Evolutionary conservation across 148 eudicot species (phyloP).

Genomic region (Camellia japonica): DNA sequence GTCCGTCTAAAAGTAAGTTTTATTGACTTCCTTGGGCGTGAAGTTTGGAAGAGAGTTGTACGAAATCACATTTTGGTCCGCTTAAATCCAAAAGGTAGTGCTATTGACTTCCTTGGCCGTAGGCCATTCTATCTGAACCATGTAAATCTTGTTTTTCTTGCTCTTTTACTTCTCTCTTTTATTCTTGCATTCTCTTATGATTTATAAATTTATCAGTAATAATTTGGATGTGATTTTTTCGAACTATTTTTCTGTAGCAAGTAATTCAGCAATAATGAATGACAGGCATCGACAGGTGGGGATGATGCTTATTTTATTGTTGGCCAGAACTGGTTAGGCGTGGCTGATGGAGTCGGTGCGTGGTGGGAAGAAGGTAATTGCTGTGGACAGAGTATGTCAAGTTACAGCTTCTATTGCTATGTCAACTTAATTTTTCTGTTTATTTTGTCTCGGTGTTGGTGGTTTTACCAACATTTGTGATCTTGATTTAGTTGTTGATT

Average conservation of each 20-base stretch:
- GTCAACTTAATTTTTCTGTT: not conserved
- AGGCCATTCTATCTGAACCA: too few species aligned
- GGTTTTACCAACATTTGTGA: not conserved
- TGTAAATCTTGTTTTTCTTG: too few species aligned
- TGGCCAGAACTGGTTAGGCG: constrained; percentile 67
- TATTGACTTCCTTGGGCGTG: too few species aligned
- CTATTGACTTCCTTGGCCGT: too few species aligned
- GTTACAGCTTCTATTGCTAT: not conserved
- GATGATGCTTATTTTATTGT: constrained; percentile 73
- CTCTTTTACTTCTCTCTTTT: too few species aligned
- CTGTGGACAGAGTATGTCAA: not conserved
- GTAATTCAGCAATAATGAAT: constrained; percentile 73
- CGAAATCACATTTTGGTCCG: too few species aligned
- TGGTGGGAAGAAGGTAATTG: constrained; percentile 82
- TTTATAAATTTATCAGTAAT: too few species aligned
- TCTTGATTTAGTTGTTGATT: not conserved
- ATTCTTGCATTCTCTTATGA: too few species aligned
- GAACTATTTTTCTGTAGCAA: constrained; percentile 3
- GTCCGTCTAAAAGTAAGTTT: too few species aligned
- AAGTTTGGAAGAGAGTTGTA: too few species aligned
- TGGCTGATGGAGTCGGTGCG: constrained; percentile 80
- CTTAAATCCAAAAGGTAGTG: too few species aligned
- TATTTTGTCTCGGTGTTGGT: not conserved
- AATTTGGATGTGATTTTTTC: too few species aligned
- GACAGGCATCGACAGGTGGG: constrained; percentile 97